Percentiles rank a stretch among this genome's conserved stretches.
These are phyloP conservation scores for Camelina sativa DNA, from an alignment of 345 rosid species.

Conservation along the genomic window DNA sequence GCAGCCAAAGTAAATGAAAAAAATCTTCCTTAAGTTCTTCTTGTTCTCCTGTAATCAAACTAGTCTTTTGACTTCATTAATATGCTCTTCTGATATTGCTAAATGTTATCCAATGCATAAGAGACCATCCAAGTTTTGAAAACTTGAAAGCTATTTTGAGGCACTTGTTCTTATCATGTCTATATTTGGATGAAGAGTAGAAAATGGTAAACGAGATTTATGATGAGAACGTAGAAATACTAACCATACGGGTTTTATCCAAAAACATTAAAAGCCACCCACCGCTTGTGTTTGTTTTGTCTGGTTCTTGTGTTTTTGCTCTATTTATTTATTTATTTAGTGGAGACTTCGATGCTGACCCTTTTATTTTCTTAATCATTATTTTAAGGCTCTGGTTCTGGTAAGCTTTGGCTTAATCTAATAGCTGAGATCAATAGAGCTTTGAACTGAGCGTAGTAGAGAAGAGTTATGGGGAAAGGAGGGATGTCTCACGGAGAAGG, in stretches of 20 bases:
- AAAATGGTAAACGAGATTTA: not conserved
- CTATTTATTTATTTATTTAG: slow-evolving; percentile 18
- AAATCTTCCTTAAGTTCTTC: too few species aligned
- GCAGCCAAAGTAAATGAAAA: not conserved
- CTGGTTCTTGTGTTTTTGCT: slow-evolving; percentile 33
- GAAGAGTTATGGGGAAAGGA: slow-evolving; percentile 62
- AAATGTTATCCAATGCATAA: not conserved
- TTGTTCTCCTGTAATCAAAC: too few species aligned
- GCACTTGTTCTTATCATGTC: not conserved
- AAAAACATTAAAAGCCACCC: slow-evolving; percentile 20
- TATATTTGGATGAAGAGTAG: not conserved
- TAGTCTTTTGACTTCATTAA: not conserved
- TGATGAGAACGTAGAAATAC: slow-evolving; percentile 5
- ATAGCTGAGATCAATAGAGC: slow-evolving; percentile 24
- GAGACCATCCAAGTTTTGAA: not conserved
- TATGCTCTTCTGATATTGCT: not conserved
- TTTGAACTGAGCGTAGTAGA: slow-evolving; percentile 22
- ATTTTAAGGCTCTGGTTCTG: slow-evolving; percentile 18
- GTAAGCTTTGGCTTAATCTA: slow-evolving; percentile 20
- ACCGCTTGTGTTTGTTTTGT: slow-evolving; percentile 24
- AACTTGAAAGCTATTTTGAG: not conserved
- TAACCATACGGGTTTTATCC: slow-evolving; percentile 21
- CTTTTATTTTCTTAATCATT: slow-evolving; percentile 18
- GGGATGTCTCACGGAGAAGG: slow-evolving; percentile 65
- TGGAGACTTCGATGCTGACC: slow-evolving; percentile 33